These are phyloP conservation scores for Vigna mungo DNA, from an alignment of 306 rosid species.

Conservation along the genomic window DNA sequence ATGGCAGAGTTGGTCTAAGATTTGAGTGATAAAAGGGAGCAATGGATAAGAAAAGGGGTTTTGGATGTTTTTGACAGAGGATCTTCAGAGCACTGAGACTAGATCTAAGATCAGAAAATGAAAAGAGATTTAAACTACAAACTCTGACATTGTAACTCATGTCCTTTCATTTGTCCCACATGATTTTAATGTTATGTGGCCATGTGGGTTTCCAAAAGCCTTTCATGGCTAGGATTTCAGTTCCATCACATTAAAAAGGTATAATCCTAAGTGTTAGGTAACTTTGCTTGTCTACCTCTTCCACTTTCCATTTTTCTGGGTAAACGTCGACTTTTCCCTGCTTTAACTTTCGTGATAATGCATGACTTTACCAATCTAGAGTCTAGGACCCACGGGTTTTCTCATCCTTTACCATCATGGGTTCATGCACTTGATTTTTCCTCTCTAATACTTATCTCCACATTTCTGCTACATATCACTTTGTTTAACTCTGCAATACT, in stretches of 20 bases:
- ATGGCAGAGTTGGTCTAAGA: constrained; percentile 79
- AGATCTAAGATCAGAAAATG: constrained; percentile 71
- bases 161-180: constrained; percentile 51
- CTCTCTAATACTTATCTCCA: neutral
- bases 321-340: constrained; percentile 38
- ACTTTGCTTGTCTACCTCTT: constrained; percentile 42
- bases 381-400: constrained; percentile 41
- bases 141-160: constrained; percentile 72
- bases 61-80: constrained; percentile 67
- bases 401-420: constrained; percentile 25
- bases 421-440: constrained; percentile 30
- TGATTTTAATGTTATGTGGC: constrained; percentile 52
- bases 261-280: constrained; percentile 56
- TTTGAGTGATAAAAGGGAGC: constrained; percentile 59
- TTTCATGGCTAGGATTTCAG: constrained; percentile 66
- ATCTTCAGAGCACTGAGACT: constrained; percentile 66
- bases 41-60: constrained; percentile 66
- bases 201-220: constrained; percentile 43
- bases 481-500: neutral
- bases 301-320: constrained; percentile 40
- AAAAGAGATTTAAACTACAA: constrained; percentile 65
- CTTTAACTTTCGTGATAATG: constrained; percentile 49
- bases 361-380: constrained; percentile 41
- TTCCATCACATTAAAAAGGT: constrained; percentile 50
- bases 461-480: constrained; percentile 28